Evolutionary conservation across 176 grass and related monocot genomes (phyloP), one percentile per base, ranked within the genome.

Genomic region (Rhynchospora breviuscula): DNA sequence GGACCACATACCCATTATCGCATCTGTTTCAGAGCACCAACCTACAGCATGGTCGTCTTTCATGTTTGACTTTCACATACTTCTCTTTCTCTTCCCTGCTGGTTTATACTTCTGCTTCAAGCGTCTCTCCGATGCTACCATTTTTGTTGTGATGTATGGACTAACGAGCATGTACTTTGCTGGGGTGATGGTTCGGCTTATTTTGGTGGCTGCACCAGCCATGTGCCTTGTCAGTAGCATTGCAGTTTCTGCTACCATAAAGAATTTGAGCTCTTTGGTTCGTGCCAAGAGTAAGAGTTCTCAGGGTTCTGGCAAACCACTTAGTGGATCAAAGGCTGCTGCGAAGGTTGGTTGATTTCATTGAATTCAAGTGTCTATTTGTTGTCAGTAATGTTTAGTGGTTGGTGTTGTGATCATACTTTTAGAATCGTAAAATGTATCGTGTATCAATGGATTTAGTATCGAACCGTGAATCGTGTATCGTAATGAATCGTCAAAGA

Each of bases 31-130:
- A 33, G 96, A 99, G 88, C 96, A 99, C 91, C 96, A 99, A 75
- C 96, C 96, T 14, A 99, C 96, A 86, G 96, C 96, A 68, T 95
- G 96, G 93, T 99, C 96, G 44, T 99, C 96, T 29, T 99, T 99
- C 85, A 99, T 99, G 96, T 99, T 99, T 85, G 96, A 99, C 79
- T 99, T 99, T 83, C 96, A 99, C 78, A 95, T 99, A 88, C 96
- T 99, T 72, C 96, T 99, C 84, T 95, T 99, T 35, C 88, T 99
- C 47, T 99, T 99, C 62, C 93, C 96, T 46, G 96, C 96, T 7
- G 96, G 96, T 25, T 85, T 99, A 18, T 99, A 99, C 85, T 99
- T 99, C 88, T 99, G 96, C 80, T 99, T 99, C 87, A 95, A 93
- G 85, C 88, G 88, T 23, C 59, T 99, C 60, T 95, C 96, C 69